Base-by-base conservation (phyloP, 2,329 filamentous ascomycete genomes). In the Fonsecaea monophora region DNA sequence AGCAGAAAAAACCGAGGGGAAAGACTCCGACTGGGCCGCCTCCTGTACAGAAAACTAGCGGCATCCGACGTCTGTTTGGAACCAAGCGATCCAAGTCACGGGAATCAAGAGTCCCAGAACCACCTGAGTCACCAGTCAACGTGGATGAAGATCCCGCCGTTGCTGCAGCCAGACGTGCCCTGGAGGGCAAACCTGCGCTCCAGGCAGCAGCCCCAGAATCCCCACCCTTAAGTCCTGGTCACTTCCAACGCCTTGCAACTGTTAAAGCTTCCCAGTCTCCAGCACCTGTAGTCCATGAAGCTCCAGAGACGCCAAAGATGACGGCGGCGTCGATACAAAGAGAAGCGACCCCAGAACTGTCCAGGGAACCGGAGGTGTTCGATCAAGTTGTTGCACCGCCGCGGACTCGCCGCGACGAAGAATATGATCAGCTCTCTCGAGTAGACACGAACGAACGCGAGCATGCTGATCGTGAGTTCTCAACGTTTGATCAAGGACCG, bases 401-500 rank as follows among this genome's bases (percentile, higher is more conserved):
- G 48, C 75, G 74, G 64, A 79, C 81, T 81, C 64, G 78, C 78
- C 67, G 84, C 85, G 73, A 77, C 83, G 69, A 85, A 81, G 76
- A 81, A 74, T 73, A 84, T 85, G 82, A 82, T 84, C 71, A 82
- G 77, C 76, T 87, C 4, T 90, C 90, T 5, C 86, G 84, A 4
- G 83, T 89, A 40, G 86, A 87, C 73, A 88, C 79, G 38, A 77
- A 78, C 62, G 81, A 82, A 70, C 77, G 77, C 59, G 77, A 76
- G 45, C 78, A 79, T n/a, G 80, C 81, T 13, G 78, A 82, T 53
- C 77, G 75, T 4, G 82, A 82, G 60, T 89, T 89, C 74, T 85
- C 85, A 15, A 83, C 82, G 30, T 98, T 98, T 75, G 91, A 95
- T 74, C 94, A 98, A 79, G 95, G 94, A 1, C 95, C 95, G 1